A percentile compares a stretch with the other conserved stretches of the same genome.
phyloP scores from a whole-genome alignment of 1,284 basidiomycete species.

The Tremellales sp. region DNA sequence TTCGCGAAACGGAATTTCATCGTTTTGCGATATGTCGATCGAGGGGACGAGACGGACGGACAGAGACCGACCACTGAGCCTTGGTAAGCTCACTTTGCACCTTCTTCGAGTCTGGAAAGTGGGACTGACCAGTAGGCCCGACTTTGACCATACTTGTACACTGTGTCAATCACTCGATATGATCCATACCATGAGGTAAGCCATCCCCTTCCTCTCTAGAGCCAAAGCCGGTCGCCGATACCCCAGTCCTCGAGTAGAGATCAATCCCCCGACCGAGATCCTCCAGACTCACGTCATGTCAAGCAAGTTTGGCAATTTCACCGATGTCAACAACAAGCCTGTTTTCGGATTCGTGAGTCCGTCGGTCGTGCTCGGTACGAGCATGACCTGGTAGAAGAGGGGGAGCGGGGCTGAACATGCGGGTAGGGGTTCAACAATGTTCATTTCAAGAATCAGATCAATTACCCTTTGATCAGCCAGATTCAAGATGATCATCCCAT shows the following conservation, averaged over 20 bases:
- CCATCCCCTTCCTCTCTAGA: neutral
- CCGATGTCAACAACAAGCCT: slow-evolving; percentile 15
- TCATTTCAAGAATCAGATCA: slow-evolving; percentile 28
- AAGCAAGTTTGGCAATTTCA: slow-evolving; percentile 18
- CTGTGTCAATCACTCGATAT: slow-evolving; percentile 21
- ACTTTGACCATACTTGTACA: slow-evolving; percentile 3
- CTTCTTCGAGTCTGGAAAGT: neutral
- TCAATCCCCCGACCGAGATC: slow-evolving; percentile 16
- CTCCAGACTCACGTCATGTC: slow-evolving; percentile 18
- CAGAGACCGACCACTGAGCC: neutral
- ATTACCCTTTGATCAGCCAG: slow-evolving; percentile 35
- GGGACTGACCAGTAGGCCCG: slow-evolving; percentile 5
- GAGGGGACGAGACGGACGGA: neutral
- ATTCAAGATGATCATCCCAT: slow-evolving; percentile 18
- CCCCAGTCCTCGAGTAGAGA: slow-evolving; percentile 28
- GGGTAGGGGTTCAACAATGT: slow-evolving; percentile 32
- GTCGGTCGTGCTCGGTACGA: neutral
- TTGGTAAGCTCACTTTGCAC: neutral
- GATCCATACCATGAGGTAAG: slow-evolving; percentile 13
- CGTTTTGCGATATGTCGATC: neutral
- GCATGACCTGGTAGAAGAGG: neutral
- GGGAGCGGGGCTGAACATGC: neutral
- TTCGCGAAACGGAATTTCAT: neutral
- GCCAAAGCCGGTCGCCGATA: too few species aligned
- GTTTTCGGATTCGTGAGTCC: slow-evolving; percentile 22